Evolutionary conservation across 139 green algal species (phyloP), one percentile per base, ranked within the genome.

Genomic region (Chlorella sp.): DNA sequence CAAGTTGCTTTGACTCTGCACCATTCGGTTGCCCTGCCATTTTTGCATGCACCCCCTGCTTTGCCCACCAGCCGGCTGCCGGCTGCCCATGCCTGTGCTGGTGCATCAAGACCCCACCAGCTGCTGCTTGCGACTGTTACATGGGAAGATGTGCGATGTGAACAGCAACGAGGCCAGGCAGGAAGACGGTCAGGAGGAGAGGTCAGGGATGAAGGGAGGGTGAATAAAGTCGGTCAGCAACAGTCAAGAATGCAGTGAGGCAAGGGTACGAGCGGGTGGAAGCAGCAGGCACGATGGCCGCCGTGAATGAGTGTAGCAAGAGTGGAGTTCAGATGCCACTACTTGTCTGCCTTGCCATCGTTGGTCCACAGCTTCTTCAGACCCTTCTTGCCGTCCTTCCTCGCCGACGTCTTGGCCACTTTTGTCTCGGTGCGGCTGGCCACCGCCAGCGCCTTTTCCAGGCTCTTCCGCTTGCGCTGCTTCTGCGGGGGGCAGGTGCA

Each of bases 341-440:
- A 32, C 46, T 48, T 80, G 34, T 26, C 32, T 34, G 34, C 74
- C 36, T 76, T 78, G 7, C 17, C 17, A 34, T 73, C 44, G 46
- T 81, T 88, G 16, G 19, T 74, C 85, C 85, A 89, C 51, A 89
- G 78, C 38, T 79, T 89, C 44, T 89, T 89, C 26, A 54, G 24
- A 28, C 11, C 13, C 72, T 85, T 86, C 30, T 74, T 84, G 17
- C n/a, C 46, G 26, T 48, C 56, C 22, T 43, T 38, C 38, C 38
- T 46, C 6, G 16, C 26, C 28, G 32, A n/a, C 41, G 20, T 51
- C 43, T 36, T 26, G 16, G 36, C n/a, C 4, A 72, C 26, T 72
- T 89, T 89, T 14, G 85, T 87, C 36, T 87, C 84, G 3, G 48
- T 73, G 34, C 73, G 54, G 58, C 83, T 86, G 14, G 40, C 62